Evolutionary conservation across 1,139 yeast genomes (phyloP).

Genomic region (Diutina catenulata): DNA sequence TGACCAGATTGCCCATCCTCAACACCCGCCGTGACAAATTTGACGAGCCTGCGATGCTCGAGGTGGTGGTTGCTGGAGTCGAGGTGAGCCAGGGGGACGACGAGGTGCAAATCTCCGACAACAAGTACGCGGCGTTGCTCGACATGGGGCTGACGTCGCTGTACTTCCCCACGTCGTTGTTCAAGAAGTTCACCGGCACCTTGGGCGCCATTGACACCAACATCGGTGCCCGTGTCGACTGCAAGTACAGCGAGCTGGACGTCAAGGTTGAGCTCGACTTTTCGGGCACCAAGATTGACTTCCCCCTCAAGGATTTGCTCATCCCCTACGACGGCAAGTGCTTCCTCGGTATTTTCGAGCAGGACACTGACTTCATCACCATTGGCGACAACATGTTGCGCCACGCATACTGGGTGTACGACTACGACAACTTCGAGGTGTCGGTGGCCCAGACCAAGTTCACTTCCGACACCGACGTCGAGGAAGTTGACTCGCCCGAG

Average conservation of each 20-base stretch:
- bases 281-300: background rate
- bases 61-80: background rate
- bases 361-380: background rate
- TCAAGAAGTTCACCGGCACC: conserved; percentile 15
- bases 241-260: background rate
- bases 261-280: background rate
- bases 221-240: conserved; percentile 1
- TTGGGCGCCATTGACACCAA: background rate
- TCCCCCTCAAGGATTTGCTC: conserved; percentile 1
- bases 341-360: background rate
- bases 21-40: background rate
- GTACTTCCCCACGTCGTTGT: conserved; percentile 33
- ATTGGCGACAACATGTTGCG: conserved; percentile 5
- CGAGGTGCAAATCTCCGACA: background rate
- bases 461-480: conserved; percentile 32
- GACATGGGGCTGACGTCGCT: conserved; percentile 64
- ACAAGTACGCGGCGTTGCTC: conserved; percentile 30
- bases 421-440: conserved; percentile 12
- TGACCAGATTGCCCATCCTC: conserved; percentile 7
- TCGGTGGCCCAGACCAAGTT: conserved; percentile 26
- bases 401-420: conserved; percentile 3
- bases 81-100: background rate
- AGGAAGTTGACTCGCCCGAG: background rate
- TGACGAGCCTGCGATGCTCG: conserved; percentile 1
- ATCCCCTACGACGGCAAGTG: background rate